These are phyloP conservation scores for Cercospora nicotianae DNA, from an alignment of 2,329 filamentous ascomycete genomes.

Conservation along the genomic window DNA sequence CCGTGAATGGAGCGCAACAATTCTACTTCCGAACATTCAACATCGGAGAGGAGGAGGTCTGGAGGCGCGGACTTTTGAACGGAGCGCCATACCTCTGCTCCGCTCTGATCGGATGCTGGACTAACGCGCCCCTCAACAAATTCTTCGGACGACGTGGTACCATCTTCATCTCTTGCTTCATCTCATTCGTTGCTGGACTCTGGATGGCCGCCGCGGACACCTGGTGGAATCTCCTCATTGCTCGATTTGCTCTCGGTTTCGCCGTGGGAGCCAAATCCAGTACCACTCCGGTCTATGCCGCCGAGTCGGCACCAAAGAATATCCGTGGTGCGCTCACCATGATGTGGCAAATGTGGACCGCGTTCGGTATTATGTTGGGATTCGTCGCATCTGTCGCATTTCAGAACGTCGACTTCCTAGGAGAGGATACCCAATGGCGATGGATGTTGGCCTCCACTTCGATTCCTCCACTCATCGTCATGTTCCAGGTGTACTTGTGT, in stretches of 20 bases:
- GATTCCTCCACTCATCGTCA: constrained; percentile 37
- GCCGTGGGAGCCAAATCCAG: constrained; percentile 31
- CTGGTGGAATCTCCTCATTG: constrained; percentile 70
- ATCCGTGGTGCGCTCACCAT: constrained; percentile 49
- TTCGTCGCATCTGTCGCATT: constrained; percentile 45
- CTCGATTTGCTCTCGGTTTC: constrained; percentile 70
- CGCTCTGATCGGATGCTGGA: constrained; percentile 69
- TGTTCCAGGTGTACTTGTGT: constrained; percentile 42
- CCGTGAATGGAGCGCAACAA: constrained; percentile 45
- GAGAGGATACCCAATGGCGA: constrained; percentile 31
- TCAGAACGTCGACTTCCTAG: constrained; percentile 31
- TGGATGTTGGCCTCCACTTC: constrained; percentile 44
- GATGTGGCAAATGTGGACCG: constrained; percentile 48
- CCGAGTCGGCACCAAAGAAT: constrained; percentile 41
- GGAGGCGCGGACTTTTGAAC: constrained; percentile 58
- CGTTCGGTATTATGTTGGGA: constrained; percentile 50
- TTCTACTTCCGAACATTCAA: constrained; percentile 34
- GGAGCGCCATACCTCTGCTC: constrained; percentile 65
- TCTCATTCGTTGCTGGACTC: constrained; percentile 61
- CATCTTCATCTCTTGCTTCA: constrained; percentile 73
- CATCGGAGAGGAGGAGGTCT: constrained; percentile 28
- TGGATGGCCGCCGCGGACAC: constrained; percentile 67
- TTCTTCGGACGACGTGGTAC: constrained; percentile 69
- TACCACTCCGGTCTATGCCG: constrained; percentile 48
- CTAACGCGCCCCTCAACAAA: constrained; percentile 71